Evolutionary conservation across 306 rosid species (phyloP).

Genomic region (Glycine tomentella): DNA sequence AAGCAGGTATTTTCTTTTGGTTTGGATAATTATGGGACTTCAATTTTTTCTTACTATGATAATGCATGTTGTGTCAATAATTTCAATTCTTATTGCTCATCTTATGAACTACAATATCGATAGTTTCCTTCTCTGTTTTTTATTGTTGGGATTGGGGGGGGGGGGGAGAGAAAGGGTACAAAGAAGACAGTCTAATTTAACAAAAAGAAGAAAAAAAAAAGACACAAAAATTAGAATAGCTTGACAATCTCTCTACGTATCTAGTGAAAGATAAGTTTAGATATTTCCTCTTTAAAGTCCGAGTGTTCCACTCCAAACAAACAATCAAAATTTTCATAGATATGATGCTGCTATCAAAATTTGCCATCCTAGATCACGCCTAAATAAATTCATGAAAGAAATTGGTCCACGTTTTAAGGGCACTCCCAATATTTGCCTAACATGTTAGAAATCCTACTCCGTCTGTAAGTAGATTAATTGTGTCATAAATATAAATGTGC

Average conservation of each 20-base stretch:
- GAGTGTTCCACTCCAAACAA: not conserved
- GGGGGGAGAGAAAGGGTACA: not conserved
- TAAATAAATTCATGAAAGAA: not conserved
- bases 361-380: not conserved
- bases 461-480: not conserved
- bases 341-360: not conserved
- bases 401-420: not conserved
- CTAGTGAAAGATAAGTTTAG: not conserved
- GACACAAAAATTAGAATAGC: not conserved
- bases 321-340: not conserved
- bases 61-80: not conserved
- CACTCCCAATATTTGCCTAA: not conserved
- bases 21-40: not conserved
- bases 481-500: not conserved
- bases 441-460: not conserved
- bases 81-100: not conserved
- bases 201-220: not conserved
- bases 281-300: not conserved
- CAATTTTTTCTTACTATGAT: not conserved
- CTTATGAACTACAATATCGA: not conserved
- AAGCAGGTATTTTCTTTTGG: constrained; percentile 10
- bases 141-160: not conserved
- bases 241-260: not conserved
- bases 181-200: not conserved
- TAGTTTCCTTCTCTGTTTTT: not conserved